Base-by-base conservation (phyloP, 1,284 basidiomycete genomes). In the Marasmius tenuissimus region DNA sequence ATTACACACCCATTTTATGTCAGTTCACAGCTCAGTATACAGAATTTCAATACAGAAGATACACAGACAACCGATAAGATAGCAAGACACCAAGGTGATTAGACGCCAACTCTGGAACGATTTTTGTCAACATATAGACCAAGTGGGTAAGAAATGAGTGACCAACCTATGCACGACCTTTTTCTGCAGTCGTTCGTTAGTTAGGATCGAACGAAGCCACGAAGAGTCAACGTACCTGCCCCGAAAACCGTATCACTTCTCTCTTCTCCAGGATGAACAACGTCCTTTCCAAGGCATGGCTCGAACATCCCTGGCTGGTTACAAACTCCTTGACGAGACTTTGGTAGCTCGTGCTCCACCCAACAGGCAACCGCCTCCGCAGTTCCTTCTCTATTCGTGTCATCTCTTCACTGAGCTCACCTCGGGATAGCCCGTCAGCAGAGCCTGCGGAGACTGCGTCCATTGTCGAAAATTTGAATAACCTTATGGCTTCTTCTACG, bases 391-490 rank as follows among this genome's bases (percentile, higher is more conserved):
- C 97, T 67, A 99, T 96, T 68, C 87, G 85, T 59, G 84, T 81
- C 81, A 98, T 96, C 79, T 99, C 97, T 64, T 96, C 96, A 73
- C 97, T 96, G 34, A 99, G 78, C 71, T 97, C 94, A 4, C 93
- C 90, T 53, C 96, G 87, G 14, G 94, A 95, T 69, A 99, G 84
- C 1, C 97, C 97, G 68, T 98, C 97, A 6, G 94, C 90, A 40
- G 89, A 89, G 50, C 93, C 94, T 5, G 96, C 95, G 33, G 94
- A 93, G 33, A 99, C 96, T 27, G 97, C 97, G 74, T 99, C 95
- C 97, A 99, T 98, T 0, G 97, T 99, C 16, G 96, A 98, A 77
- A 91, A 97, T 70, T 97, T 98, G 89, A 99, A 99, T 33, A 99
- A 79, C 6, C 97, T 89, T 71, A 99, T 98, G 5, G 97, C 94